Evolutionary conservation across 1,139 yeast species (phyloP), one percentile per base, ranked within the genome.

Genomic region (Yamadazyma membranifaciens): DNA sequence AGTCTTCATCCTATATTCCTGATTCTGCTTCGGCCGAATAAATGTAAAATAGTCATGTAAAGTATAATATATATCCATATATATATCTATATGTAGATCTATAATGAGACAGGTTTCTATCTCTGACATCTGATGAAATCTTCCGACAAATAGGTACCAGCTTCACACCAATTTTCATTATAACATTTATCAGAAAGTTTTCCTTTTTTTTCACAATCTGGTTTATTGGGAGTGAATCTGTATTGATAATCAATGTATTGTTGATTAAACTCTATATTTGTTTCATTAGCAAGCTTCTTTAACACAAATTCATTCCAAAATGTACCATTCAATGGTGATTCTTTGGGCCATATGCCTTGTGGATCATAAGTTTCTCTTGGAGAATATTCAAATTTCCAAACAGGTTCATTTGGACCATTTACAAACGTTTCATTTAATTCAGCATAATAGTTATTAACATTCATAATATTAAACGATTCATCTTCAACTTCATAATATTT

Each of bases 401-500:
- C 55, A 13, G 83, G 82, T 47, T 77, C 83, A 7, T 55, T 61
- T 26, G 75, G 75, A 13, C 67, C 68, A 43, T 69, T 67, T 41
- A 56, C 53, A 52, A 71, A 75, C 9, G 83, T 78, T 34, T 69
- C 74, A 52, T 78, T 77, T 50, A 79, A 64, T 42, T 63, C 60
- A 26, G 80, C 66, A 59, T 69, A 81, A 60, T 69, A 80, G 52
- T 81, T 81, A 62, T 60, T 69, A 3, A 82, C 67, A 52, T 83
- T 78, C 69, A 80, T 68, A 43, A 83, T 66, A 45, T 76, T 75
- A 65, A 80, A 82, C 5, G 86, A 74, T 47, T 74, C 64, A 22
- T 75, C 65, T 55, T 83, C 87, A 35, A 83, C 83, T 52, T 79
- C 79, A 54, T 83, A 83, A 61, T 81, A 82, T 57, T 86, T 72